A percentile compares a stretch with the other conserved stretches of the same genome.
These are phyloP conservation scores for Monocercomonoides exilis DNA, from an alignment of 78 protist genomes.

Conservation along the genomic window DNA sequence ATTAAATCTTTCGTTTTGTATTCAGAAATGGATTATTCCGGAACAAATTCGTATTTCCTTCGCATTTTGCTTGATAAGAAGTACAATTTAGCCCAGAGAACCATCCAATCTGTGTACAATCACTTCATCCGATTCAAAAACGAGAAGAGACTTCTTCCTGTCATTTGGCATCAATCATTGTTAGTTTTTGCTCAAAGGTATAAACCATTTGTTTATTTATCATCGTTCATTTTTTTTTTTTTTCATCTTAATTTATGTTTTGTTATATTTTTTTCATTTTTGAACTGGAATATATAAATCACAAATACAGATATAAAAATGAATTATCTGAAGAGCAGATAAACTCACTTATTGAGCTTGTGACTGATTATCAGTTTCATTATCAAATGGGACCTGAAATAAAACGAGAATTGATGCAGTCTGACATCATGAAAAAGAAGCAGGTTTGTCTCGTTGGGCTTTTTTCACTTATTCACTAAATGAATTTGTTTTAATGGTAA, in stretches of 20 bases:
- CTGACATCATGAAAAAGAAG: neutral
- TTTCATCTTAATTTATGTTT: neutral
- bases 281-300: no score
- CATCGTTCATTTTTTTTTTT: neutral
- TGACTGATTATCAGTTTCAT: constrained; percentile 56
- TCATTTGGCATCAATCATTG: constrained; percentile 81
- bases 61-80: constrained; percentile 71
- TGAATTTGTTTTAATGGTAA: no score
- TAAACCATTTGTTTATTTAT: neutral
- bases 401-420: constrained; percentile 57
- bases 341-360: constrained; percentile 35
- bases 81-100: constrained; percentile 79
- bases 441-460: neutral
- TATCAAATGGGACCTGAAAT: constrained; percentile 65
- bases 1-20: neutral
- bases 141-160: constrained; percentile 56
- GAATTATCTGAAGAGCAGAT: constrained; percentile 70
- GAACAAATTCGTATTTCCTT: constrained; percentile 52
- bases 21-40: constrained; percentile 21
- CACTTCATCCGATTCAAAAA: constrained; percentile 45
- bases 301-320: constrained; percentile 30
- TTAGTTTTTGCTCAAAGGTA: constrained; percentile 71
- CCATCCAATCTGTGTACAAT: constrained; percentile 61
- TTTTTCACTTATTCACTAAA: no score
- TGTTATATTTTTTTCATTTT: neutral